phyloP scores from a whole-genome alignment of 305 asterid genomes.

The Fraxinus angustifolia region DNA sequence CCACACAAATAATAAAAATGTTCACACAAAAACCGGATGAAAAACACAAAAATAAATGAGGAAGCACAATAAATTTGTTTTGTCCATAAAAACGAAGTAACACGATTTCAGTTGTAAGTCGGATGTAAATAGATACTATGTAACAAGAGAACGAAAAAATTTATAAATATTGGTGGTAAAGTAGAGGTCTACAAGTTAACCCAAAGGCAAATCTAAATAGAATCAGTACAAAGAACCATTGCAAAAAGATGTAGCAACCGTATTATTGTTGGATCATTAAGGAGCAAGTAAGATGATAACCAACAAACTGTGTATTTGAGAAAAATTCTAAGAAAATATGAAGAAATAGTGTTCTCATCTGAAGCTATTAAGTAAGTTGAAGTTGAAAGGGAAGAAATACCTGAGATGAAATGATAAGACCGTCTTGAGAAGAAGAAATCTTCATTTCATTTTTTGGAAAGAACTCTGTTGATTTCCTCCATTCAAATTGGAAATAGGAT shows the following conservation, averaged over 20 bases:
- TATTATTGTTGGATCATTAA: slow-evolving; percentile 12
- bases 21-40: no score
- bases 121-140: background rate
- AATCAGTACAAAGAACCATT: background rate
- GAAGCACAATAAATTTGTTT: no score
- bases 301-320: slow-evolving; percentile 2
- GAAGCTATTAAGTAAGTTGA: no score
- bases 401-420: no score
- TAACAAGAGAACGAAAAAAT: background rate
- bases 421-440: no score
- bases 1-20: no score
- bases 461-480: no score
- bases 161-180: background rate
- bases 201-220: background rate
- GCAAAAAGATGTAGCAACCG: slow-evolving; percentile 23
- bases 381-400: no score
- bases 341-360: background rate
- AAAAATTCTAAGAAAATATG: background rate
- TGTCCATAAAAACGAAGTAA: background rate
- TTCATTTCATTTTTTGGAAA: no score
- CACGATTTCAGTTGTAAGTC: background rate
- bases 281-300: background rate
- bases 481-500: no score
- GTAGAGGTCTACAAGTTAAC: background rate
- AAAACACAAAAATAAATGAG: no score